These are phyloP conservation scores for Coemansia interrupta DNA, from an alignment of 192 early-diverging fungal species.

Conservation along the genomic window DNA sequence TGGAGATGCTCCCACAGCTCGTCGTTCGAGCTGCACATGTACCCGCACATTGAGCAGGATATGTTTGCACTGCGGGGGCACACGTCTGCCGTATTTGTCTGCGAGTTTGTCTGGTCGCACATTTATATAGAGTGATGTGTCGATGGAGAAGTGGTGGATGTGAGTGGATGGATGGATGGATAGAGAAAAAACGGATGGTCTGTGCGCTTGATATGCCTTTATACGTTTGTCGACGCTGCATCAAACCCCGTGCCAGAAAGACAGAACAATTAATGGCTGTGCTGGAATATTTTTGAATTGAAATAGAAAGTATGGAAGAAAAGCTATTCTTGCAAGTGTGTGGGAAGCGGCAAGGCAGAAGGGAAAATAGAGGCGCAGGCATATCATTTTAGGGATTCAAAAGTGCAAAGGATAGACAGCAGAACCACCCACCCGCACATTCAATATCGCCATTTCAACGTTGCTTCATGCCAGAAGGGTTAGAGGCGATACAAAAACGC, in stretches of 20 bases:
- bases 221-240: neutral
- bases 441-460: too few relatives aligned
- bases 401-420: too few relatives aligned
- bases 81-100: neutral
- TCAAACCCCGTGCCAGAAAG: constrained; percentile 6
- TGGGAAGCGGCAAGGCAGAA: too few relatives aligned
- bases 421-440: too few relatives aligned
- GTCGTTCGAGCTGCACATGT: constrained; percentile 31
- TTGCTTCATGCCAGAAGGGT: too few relatives aligned
- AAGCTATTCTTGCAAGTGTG: too few relatives aligned
- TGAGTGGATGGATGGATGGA: neutral
- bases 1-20: constrained; percentile 53
- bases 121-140: neutral
- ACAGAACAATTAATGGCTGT: neutral
- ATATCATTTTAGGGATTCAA: too few relatives aligned
- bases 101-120: neutral
- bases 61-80: constrained; percentile 8
- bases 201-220: constrained; percentile 1
- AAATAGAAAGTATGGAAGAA: too few relatives aligned
- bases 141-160: neutral
- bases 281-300: too few relatives aligned
- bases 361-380: too few relatives aligned
- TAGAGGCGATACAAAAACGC: too few relatives aligned
- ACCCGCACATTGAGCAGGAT: constrained; percentile 47
- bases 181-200: neutral